These are phyloP conservation scores for Fusarium graminum DNA, from an alignment of 2,329 filamentous ascomycete genomes.

Conservation along the genomic window DNA sequence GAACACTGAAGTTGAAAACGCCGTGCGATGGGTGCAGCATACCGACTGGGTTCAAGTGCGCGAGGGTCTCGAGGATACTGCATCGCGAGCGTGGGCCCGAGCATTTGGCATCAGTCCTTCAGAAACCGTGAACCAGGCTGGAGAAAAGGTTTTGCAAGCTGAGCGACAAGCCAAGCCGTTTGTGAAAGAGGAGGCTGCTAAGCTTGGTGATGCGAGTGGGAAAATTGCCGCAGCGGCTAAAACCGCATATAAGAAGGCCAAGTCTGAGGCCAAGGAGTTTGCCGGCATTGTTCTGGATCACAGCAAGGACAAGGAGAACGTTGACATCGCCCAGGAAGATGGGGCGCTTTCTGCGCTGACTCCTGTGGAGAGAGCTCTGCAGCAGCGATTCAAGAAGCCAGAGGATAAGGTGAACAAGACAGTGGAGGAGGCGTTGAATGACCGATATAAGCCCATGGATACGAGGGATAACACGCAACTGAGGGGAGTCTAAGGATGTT, in stretches of 20 bases:
- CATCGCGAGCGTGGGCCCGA: conserved; percentile 60
- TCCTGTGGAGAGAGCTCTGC: conserved; percentile 64
- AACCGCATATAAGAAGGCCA: conserved; percentile 52
- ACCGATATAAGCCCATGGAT: conserved; percentile 66
- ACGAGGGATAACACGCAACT: conserved; percentile 61
- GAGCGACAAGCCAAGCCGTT: conserved; percentile 53
- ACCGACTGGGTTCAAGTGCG: conserved; percentile 75
- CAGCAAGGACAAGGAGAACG: conserved; percentile 54
- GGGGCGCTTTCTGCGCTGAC: conserved; percentile 50
- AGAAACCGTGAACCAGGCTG: conserved; percentile 48
- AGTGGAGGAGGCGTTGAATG: conserved; percentile 66
- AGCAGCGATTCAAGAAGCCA: conserved; percentile 64
- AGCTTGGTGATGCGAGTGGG: conserved; percentile 42
- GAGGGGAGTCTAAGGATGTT: conserved; percentile 54
- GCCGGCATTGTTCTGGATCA: conserved; percentile 36
- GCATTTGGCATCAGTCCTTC: conserved; percentile 55
- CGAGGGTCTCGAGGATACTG: conserved; percentile 66
- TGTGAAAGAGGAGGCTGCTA: conserved; percentile 51
- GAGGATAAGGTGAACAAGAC: conserved; percentile 59
- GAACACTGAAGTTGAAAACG: conserved; percentile 79
- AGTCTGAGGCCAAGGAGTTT: conserved; percentile 48
- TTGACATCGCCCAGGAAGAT: conserved; percentile 54
- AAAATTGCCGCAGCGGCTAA: conserved; percentile 54
- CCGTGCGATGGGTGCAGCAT: conserved; percentile 74
- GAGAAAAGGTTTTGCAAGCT: conserved; percentile 51